Evolutionary conservation across 768 basidiomycete genomes (phyloP).

Genomic region (Tulasnella sp.): DNA sequence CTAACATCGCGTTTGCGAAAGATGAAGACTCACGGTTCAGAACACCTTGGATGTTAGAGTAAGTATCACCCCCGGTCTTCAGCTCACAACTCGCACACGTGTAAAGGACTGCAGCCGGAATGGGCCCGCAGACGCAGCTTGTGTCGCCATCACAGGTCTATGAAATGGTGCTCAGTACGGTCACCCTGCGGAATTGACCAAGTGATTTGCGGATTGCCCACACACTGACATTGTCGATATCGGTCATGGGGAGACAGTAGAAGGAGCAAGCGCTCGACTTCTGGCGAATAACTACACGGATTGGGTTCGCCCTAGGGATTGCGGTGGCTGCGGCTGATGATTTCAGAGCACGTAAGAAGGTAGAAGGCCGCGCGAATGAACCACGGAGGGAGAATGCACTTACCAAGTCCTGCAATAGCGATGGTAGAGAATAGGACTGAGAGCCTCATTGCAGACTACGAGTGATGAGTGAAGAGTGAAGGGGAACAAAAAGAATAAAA

Average conservation of each 20-base stretch:
- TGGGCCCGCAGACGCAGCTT: not conserved
- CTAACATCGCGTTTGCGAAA: not conserved
- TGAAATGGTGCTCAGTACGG: not conserved
- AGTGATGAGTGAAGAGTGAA: not conserved
- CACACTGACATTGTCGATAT: not conserved
- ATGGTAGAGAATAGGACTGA: not conserved
- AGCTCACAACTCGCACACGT: not conserved
- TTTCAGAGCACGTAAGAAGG: not conserved
- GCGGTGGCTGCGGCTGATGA: not conserved
- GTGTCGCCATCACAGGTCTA: not conserved
- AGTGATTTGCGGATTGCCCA: no score
- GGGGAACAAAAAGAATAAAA: not conserved
- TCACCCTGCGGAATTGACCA: no score
- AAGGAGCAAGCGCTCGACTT: not conserved
- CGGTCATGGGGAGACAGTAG: not conserved
- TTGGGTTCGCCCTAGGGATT: not conserved
- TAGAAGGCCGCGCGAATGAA: no score
- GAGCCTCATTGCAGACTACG: not conserved
- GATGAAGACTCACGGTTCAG: not conserved
- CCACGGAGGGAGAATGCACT: not conserved
- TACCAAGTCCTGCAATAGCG: not conserved
- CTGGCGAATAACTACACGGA: not conserved
- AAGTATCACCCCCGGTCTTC: not conserved
- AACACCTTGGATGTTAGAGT: not conserved
- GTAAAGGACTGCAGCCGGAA: not conserved